Base-by-base conservation (phyloP, 306 rosid species). In the Hippophae tibetana region DNA sequence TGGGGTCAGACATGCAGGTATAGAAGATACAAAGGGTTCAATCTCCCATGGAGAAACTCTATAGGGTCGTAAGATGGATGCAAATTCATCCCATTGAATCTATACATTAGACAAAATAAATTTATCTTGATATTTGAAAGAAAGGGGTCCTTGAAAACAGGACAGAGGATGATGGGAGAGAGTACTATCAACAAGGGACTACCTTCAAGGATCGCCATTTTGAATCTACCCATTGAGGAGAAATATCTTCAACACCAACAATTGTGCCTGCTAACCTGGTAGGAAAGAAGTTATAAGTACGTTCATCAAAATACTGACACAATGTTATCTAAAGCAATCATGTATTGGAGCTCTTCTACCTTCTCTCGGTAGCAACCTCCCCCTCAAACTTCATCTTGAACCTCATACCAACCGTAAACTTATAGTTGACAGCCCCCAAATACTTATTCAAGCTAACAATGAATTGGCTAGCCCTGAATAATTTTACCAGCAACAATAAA, bases 11-110 rank as follows among this genome's bases (percentile, higher is more conserved):
- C 81, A 61, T 5, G 84, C 55, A 25, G 77, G 69, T 58, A 61
- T 46, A 31, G 94, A 68, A 63, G 86, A 74, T 57, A 80, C 76
- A 56, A 80, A 82, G 7, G 95, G 94, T 59, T 92, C 97, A 61
- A 92, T 81, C 74, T 92, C 95, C 97, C 97, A 92, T 5, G 95
- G 84, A 2, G 97, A 92, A 65, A 92, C 95, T 80, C 89, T 84
- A 26, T 86, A 94, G 31, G 97, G 99, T 76, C 96, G 81, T 12
- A 71, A 65, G 71, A 88, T 69, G 43, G 97, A 64, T 50, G 95
- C 76, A 60, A 83, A 76, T 68, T 92, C 99, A 71, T 92, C 99
- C 99, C 99, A 92, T 70, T 88, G 96, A 73, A 88, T 96, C 99
- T 92, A 76, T 65, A 67, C 43, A 70, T 51, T 61, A 41, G 58